Base-by-base conservation (phyloP, 805 yeast species). In the Wickerhamomyces silvicola region DNA sequence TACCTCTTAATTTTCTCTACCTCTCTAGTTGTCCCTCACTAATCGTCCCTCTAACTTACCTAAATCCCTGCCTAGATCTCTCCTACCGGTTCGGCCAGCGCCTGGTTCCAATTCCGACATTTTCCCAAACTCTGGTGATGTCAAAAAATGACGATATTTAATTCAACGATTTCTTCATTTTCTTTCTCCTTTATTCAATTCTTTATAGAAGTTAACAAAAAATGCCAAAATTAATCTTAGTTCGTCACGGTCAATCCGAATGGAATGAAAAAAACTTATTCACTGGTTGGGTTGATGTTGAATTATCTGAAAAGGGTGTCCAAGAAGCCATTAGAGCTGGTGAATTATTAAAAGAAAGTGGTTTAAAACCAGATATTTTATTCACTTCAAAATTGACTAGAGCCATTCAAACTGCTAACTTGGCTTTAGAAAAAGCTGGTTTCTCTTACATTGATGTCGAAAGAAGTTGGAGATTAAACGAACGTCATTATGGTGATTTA, bases 161-260 rank as follows among this genome's bases (percentile, higher is more conserved):
- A n/a, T n/a, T n/a, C n/a, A n/a, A n/a, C n/a, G n/a, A n/a, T n/a
- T n/a, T n/a, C n/a, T n/a, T n/a, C n/a, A n/a, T n/a, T n/a, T n/a
- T n/a, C n/a, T n/a, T 17, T 27, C 30, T 12, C 7, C 24, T 12
- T 7, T 23, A 10, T 23, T 9, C 7, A 9, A 27, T 8, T 13
- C 18, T 6, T 6, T 27, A 19, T 10, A 18, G 5, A 13, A 5
- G 5, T 12, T 17, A 24, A 21, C 5, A 21, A 18, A 39, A 41
- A 57, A 64, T 64, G 70, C 68, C 69, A 56, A 86, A 83, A 66
- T 74, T 88, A 65, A 78, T 88, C 60, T 74, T 88, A 60, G 87
- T 90, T 51, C 88, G 97, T 75, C 97, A 88, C 88, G 97, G 97
- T 56, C 95, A 90, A 75, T 84, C 95, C 70, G 97, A 85, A 66